These are phyloP conservation scores for Serendipita vermifera DNA, from an alignment of 768 basidiomycete species.

Conservation along the genomic window DNA sequence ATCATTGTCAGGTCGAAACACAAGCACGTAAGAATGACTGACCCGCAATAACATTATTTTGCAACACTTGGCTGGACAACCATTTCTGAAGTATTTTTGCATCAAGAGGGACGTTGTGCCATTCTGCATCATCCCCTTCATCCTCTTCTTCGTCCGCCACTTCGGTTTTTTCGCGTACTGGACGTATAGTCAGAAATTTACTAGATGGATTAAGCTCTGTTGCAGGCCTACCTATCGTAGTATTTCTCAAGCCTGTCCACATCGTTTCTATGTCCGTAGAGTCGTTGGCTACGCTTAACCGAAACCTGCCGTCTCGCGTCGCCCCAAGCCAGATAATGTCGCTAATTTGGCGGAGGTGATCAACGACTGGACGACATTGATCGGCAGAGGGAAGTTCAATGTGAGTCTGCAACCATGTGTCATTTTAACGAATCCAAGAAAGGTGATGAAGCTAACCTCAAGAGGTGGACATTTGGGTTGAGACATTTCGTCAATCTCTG, in stretches of 20 bases:
- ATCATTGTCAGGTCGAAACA: neutral
- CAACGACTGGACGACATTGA: neutral
- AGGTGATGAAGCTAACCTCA: neutral
- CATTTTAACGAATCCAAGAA: no score
- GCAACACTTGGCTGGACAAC: conserved; percentile 1
- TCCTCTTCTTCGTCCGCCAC: neutral
- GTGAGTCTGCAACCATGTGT: conserved; percentile 1
- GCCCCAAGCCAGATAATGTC: conserved; percentile 6
- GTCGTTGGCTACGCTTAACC: neutral
- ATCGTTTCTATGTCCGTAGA: conserved; percentile 1
- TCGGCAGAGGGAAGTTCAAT: neutral
- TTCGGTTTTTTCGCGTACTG: conserved; percentile 2
- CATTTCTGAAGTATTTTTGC: conserved; percentile 6
- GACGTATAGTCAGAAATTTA: neutral
- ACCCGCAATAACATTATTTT: conserved; percentile 1
- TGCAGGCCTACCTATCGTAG: neutral
- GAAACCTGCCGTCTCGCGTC: neutral
- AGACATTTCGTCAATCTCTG: neutral
- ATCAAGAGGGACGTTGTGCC: neutral
- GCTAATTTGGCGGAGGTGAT: neutral
- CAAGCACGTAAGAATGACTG: neutral
- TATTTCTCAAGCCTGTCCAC: conserved; percentile 1
- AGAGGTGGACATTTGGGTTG: neutral
- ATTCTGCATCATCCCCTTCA: neutral
- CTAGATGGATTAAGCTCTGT: no score